Percentiles rank a stretch among this genome's conserved stretches.
Evolutionary conservation across 2,329 filamentous ascomycete species (phyloP).

Genomic region (Epichloe sp.): DNA sequence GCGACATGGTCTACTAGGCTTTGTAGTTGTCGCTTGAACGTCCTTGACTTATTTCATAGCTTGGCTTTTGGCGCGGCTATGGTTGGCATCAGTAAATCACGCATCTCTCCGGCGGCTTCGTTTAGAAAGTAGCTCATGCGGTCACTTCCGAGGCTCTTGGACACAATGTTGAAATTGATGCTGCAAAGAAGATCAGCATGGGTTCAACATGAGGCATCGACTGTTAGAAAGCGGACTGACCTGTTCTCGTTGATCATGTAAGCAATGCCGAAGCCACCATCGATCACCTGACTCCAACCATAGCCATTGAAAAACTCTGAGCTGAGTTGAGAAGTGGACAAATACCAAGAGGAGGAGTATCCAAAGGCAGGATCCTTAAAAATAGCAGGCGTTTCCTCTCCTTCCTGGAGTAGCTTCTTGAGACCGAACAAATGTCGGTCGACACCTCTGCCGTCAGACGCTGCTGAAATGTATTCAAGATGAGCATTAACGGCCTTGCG

Average conservation of each 20-base stretch:
- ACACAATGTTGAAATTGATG: slow-evolving; percentile 96
- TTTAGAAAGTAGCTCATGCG: slow-evolving; percentile 94
- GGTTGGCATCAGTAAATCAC: slow-evolving; percentile 72
- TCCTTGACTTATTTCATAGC: slow-evolving; percentile 40
- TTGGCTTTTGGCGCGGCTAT: slow-evolving; percentile 75
- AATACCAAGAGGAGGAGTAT: slow-evolving; percentile 81
- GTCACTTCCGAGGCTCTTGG: slow-evolving; percentile 79
- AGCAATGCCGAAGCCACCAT: slow-evolving; percentile 90
- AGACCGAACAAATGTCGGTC: slow-evolving; percentile 95
- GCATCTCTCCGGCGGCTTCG: slow-evolving; percentile 81
- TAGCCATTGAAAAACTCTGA: slow-evolving; percentile 99
- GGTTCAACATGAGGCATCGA: too few relatives aligned
- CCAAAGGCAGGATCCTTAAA: slow-evolving; percentile 76
- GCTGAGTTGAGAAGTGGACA: slow-evolving; percentile 80
- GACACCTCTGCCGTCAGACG: slow-evolving; percentile 83
- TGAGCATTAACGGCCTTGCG: slow-evolving; percentile 70
- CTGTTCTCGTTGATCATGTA: slow-evolving; percentile 99
- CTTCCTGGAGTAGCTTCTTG: slow-evolving; percentile 74
- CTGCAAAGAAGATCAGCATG: slow-evolving; percentile 29
- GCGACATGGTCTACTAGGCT: not conserved
- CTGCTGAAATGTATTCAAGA: slow-evolving; percentile 79
- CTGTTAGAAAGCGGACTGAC: slow-evolving; percentile 26
- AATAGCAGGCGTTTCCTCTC: slow-evolving; percentile 68
- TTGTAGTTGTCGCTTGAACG: not conserved
- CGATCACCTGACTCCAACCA: slow-evolving; percentile 95